These are phyloP conservation scores for Beauveria scarabaeidicola DNA, from an alignment of 2,329 filamentous ascomycete genomes.

Conservation along the genomic window DNA sequence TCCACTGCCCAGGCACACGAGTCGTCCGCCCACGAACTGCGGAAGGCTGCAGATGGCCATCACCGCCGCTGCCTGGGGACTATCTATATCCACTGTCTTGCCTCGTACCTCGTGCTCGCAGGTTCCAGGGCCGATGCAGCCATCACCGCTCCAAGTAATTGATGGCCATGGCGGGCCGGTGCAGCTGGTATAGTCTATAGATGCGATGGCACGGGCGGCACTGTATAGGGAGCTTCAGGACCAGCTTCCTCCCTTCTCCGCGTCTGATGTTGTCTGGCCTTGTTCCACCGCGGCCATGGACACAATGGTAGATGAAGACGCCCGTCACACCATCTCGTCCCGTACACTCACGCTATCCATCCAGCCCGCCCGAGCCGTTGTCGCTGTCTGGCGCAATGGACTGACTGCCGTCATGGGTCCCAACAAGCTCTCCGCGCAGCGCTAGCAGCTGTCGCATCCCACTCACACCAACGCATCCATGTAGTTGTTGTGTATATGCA, in stretches of 20 bases:
- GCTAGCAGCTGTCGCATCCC: conserved; percentile 4
- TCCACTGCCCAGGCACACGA: not conserved
- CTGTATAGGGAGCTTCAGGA: not conserved
- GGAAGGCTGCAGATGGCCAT: not conserved
- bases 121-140: not conserved
- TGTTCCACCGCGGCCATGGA: not conserved
- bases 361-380: not conserved
- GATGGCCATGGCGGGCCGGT: not conserved
- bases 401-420: conserved; percentile 8
- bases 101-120: not conserved
- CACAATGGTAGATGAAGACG: not conserved
- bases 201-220: not conserved
- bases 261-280: not conserved
- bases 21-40: not conserved
- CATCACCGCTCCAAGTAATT: not conserved
- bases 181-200: not conserved
- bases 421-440: not conserved
- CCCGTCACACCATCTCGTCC: not conserved
- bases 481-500: not conserved
- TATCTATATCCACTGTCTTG: not conserved
- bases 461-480: conserved; percentile 9
- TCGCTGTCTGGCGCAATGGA: not conserved
- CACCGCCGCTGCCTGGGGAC: not conserved
- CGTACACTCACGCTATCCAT: not conserved
- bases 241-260: not conserved